phyloP scores from a whole-genome alignment of 2,329 filamentous ascomycete species.

The Nemania diffusa region DNA sequence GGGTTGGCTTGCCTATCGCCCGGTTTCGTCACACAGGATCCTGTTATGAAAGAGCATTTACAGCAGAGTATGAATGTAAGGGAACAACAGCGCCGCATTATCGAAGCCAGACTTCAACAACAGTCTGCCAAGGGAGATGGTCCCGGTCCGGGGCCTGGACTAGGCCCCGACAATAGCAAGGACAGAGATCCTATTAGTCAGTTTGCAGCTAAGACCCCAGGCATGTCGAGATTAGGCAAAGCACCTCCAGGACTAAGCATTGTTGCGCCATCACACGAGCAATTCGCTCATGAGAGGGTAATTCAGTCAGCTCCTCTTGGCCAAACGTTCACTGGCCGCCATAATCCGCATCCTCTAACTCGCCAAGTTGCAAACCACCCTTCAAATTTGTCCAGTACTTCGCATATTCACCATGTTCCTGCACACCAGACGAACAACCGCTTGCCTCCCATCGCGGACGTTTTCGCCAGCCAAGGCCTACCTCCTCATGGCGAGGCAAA shows the following conservation, averaged over 20 bases:
- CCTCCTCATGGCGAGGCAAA: conserved; percentile 67
- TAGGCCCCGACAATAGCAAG: conserved; percentile 64
- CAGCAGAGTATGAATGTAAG: conserved; percentile 93
- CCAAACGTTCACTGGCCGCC: conserved; percentile 92
- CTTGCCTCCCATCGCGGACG: conserved; percentile 91
- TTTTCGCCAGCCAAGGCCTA: conserved; percentile 82
- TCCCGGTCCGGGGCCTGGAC: conserved; percentile 70
- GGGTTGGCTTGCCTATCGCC: conserved; percentile 94
- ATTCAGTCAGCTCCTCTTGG: conserved; percentile 96
- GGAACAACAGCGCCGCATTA: conserved; percentile 94
- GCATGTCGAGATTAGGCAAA: conserved; percentile 76
- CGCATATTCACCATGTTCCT: conserved; percentile 90
- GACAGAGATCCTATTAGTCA: conserved; percentile 60
- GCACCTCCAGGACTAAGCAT: conserved; percentile 92
- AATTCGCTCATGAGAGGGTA: conserved; percentile 92
- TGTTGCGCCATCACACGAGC: conserved; percentile 89
- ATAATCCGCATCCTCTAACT: conserved; percentile 79
- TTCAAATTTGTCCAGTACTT: conserved; percentile 82
- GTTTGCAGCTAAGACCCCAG: conserved; percentile 76
- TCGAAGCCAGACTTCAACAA: conserved; percentile 89
- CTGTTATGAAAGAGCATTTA: conserved; percentile 94
- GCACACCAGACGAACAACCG: conserved; percentile 91
- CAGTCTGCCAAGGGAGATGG: conserved; percentile 83
- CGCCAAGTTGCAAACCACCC: conserved; percentile 84
- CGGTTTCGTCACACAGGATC: conserved; percentile 95